These are phyloP conservation scores for Turritis glabra DNA, from an alignment of 345 rosid genomes.

Conservation along the genomic window DNA sequence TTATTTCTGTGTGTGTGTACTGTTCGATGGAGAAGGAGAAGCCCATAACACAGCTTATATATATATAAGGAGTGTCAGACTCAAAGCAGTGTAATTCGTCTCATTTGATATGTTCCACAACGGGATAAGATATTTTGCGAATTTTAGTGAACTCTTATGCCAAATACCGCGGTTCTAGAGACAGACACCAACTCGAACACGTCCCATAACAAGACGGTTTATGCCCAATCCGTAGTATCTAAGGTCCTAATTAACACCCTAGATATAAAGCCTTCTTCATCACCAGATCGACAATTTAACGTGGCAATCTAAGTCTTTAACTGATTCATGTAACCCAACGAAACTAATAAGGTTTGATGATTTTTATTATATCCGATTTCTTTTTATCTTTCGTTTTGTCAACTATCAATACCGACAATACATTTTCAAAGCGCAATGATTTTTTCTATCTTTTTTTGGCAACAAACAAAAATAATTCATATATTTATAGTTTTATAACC, in stretches of 20 bases:
- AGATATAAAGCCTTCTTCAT: not conserved
- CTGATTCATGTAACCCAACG: not conserved
- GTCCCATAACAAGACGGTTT: not conserved
- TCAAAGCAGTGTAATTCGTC: not conserved
- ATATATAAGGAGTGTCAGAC: not conserved
- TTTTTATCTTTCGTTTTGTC: too few relatives aligned
- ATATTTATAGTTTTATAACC: not conserved
- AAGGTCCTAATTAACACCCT: not conserved
- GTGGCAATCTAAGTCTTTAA: not conserved
- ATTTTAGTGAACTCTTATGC: too few relatives aligned
- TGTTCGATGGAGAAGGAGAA: not conserved
- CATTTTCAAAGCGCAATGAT: not conserved
- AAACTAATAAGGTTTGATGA: not conserved
- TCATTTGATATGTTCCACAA: not conserved
- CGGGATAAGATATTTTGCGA: not conserved
- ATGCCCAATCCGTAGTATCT: not conserved
- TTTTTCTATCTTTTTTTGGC: not conserved
- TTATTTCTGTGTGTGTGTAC: not conserved
- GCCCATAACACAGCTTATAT: not conserved
- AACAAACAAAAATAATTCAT: not conserved
- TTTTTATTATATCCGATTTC: too few relatives aligned
- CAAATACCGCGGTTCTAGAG: not conserved
- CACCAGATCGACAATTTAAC: slow-evolving; percentile 2
- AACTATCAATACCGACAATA: too few relatives aligned
- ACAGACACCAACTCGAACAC: not conserved